Base-by-base conservation (phyloP, 495 filamentous ascomycete species). In the Penicillium maclennaniae region DNA sequence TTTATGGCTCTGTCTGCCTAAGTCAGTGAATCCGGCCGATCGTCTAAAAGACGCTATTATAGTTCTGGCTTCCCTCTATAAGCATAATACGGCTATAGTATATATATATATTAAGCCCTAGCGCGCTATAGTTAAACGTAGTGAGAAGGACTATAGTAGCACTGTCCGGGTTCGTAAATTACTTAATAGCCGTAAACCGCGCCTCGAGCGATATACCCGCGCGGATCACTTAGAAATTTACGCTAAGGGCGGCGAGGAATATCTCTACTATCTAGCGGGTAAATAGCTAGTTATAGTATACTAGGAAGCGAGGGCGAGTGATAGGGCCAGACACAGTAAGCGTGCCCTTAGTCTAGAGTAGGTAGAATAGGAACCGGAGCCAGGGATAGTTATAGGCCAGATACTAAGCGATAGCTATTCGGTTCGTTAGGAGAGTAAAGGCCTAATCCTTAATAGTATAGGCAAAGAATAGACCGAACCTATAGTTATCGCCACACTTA, bases 11-110 rank as follows among this genome's bases (percentile, higher is more conserved):
- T 12, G 19, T 46, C 28, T 56, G 58, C 1, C 58, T 46, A 0
- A 54, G 27, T 1, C 53, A 46, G 34, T 56, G 58, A 15, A 56
- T 26, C 10, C 53, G 46, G 5, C 49, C 53, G 6, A 54, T 43
- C 1, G 53, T 28, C 16, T 54, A 40, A 10, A 56, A 56, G 0
- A 53, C 1, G 21, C 9, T 12, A 10, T 47, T 45, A 16, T 40
- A 14, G 21, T 56, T 53, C 1, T 38, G 43, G 0, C 46, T 31
- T 1, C 46, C 23, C 37, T 59, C 56, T 16, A 59, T 23, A 34
- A 54, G 16, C 7, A 59, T 16, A 0, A 50, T 28, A 0, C 56
- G 46, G 17, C 17, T 34, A 26, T 43, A 47, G 14, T 45, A 3
- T 1, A 10, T 34, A 16, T 58, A 41, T 10, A 50, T 25, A 19